A percentile compares a stretch with the other conserved stretches of the same genome.
Conservation (phyloP, 1,284 basidiomycete species). For the Moniliella sp. region DNA sequence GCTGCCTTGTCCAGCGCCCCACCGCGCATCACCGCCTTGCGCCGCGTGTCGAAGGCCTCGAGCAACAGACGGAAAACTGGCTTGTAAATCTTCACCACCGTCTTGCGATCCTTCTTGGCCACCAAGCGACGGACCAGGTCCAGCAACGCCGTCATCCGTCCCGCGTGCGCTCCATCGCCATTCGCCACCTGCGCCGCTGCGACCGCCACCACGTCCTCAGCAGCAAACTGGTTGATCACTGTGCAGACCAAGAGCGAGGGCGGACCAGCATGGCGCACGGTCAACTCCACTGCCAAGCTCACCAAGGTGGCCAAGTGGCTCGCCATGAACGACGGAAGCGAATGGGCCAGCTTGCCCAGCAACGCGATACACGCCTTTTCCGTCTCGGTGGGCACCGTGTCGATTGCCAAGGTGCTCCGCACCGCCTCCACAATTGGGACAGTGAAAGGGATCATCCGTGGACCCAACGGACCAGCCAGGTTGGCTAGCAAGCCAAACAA, state of each 20-base stretch:
- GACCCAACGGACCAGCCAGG: slow-evolving; percentile 17
- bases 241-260: not conserved
- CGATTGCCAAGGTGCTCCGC: too few relatives aligned
- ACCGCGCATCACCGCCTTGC: slow-evolving; percentile 34
- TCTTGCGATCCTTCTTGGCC: slow-evolving; percentile 12
- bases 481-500: slow-evolving; percentile 9
- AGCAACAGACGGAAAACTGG: slow-evolving; percentile 60
- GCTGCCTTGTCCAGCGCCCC: slow-evolving; percentile 30
- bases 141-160: slow-evolving; percentile 5
- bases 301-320: slow-evolving; percentile 6
- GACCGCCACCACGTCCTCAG: not conserved
- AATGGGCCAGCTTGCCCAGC: slow-evolving; percentile 14
- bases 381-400: too few relatives aligned
- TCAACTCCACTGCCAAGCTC: not conserved
- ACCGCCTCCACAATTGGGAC: slow-evolving; percentile 6
- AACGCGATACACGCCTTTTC: slow-evolving; percentile 6
- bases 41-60: slow-evolving; percentile 50
- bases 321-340: slow-evolving; percentile 26
- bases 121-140: slow-evolving; percentile 18
- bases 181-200: not conserved
- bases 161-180: not conserved
- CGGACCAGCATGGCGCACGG: not conserved
- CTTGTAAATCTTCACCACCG: slow-evolving; percentile 50
- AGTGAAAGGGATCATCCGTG: slow-evolving; percentile 25
- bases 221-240: not conserved